Percentiles rank a stretch among this genome's conserved stretches.
Conservation (phyloP, 2,329 filamentous ascomycete genomes). For the Talaromyces sp. region DNA sequence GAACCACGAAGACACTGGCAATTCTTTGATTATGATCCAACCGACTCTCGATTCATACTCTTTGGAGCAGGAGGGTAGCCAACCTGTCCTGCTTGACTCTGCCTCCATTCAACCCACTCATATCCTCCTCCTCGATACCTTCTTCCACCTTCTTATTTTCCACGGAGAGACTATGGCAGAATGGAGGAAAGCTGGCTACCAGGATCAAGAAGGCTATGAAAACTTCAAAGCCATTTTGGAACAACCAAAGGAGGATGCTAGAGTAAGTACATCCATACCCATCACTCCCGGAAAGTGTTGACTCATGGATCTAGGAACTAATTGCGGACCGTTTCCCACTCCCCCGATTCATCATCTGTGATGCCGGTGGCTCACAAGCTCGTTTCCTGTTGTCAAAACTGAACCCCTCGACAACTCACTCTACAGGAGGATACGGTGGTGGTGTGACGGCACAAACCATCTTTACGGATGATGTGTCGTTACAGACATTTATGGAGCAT, state of each 20-base stretch:
- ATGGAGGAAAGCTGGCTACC: constrained; percentile 97
- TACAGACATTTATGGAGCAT: constrained; percentile 99
- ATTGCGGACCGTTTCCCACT: constrained; percentile 98
- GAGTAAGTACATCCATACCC: constrained; percentile 55
- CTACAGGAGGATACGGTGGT: constrained; percentile 85
- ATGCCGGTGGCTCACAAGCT: constrained; percentile 95
- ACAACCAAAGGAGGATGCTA: constrained; percentile 92
- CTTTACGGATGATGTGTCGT: constrained; percentile 95
- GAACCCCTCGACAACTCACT: constrained; percentile 96
- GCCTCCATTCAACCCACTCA: constrained; percentile 94
- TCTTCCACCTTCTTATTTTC: constrained; percentile 99
- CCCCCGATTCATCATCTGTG: constrained; percentile 96
- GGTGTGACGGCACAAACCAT: constrained; percentile 93
- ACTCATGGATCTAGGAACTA: constrained; percentile 62
- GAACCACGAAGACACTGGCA: constrained; percentile 94
- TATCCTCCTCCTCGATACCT: constrained; percentile 90
- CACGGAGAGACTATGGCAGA: constrained; percentile 97
- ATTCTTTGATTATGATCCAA: constrained; percentile 98
- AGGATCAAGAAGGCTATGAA: constrained; percentile 96
- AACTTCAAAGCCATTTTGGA: constrained; percentile 87
- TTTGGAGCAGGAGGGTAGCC: constrained; percentile 87
- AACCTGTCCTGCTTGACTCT: constrained; percentile 92
- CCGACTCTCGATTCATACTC: constrained; percentile 96
- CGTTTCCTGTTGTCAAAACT: constrained; percentile 96
- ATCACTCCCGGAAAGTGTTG: neutral